Evolutionary conservation across 345 rosid genomes (phyloP), one percentile per base, ranked within the genome.

Genomic region (Citrus maxima): DNA sequence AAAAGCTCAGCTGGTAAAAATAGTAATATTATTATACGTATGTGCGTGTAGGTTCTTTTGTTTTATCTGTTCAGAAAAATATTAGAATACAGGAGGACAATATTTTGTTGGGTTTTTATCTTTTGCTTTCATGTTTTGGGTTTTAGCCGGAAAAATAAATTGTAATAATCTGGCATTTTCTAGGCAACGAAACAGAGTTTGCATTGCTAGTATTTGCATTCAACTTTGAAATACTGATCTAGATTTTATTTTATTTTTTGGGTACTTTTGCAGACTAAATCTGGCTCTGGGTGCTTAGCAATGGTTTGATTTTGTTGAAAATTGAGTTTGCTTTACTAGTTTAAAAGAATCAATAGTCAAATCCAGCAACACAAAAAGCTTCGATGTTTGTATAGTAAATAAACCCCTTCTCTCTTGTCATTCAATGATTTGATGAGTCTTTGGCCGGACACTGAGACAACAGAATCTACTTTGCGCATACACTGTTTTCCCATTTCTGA

Each of bases 291-390:
- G 77, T 49, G 12, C 10, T 10, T 19, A 64, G 55, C 16, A 64
- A 30, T 63, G 58, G 69, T 69, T 69, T 69, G 82, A 38, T 78
- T 82, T 81, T 78, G 77, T 78, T 67, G 69, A 66, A 68, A 79
- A 56, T 38, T 74, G 72, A 72, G 63, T 60, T 70, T 67, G 56
- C n/a, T 35, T 25, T 51, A 65, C 69, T 34, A 3, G 69, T 65
- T 65, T 18, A 65, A 1, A 65, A 49, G 77, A 73, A 76, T 63
- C 80, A 19, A n/a, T 46, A 35, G 82, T 83, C 77, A 77, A 81
- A 83, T 78, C 73, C 69, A 59, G 77, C 81, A 56, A 51, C 34
- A 40, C 30, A 42, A 42, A 71, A 67, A 55, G 34, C 62, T 8
- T 5, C 59, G 42, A n/a, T 28, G 35, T 10, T 30, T 70, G 2